phyloP scores from a whole-genome alignment of 1,139 yeast genomes.

The Geotrichum macrosporum region DNA sequence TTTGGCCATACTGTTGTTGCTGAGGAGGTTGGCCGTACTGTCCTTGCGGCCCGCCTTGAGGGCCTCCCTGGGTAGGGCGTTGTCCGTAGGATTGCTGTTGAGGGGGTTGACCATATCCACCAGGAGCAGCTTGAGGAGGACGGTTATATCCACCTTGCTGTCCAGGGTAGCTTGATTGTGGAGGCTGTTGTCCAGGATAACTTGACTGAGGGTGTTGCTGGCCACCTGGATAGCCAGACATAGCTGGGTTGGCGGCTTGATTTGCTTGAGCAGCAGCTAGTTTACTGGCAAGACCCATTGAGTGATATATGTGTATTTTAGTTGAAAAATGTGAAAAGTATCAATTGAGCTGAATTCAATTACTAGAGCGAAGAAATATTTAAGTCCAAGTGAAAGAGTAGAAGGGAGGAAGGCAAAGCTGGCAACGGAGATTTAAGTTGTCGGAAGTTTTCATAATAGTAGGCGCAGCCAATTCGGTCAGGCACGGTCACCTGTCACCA shows the following conservation, averaged over 20 bases:
- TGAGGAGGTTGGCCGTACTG: constrained; percentile 6
- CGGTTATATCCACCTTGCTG: constrained; percentile 11
- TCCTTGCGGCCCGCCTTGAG: constrained; percentile 4
- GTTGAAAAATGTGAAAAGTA: too few relatives aligned
- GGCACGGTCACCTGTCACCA: too few relatives aligned
- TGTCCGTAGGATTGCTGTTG: constrained; percentile 12
- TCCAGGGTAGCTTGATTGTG: constrained; percentile 15
- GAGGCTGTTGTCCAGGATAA: constrained; percentile 20
- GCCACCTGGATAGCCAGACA: constrained; percentile 19
- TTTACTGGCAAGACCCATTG: constrained; percentile 23
- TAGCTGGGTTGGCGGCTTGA: constrained; percentile 11
- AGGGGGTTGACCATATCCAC: constrained; percentile 14
- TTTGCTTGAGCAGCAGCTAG: constrained; percentile 20
- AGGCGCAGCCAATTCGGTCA: too few relatives aligned
- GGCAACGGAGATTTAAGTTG: too few relatives aligned
- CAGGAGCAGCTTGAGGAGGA: constrained; percentile 20
- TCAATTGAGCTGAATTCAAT: too few relatives aligned
- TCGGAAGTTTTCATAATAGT: too few relatives aligned
- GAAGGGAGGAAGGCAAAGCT: too few relatives aligned
- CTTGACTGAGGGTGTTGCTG: constrained; percentile 29
- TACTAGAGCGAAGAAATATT: too few relatives aligned
- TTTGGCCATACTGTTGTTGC: constrained; percentile 17
- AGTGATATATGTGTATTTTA: too few relatives aligned
- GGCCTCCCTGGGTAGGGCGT: constrained; percentile 6
- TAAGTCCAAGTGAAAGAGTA: too few relatives aligned